Conservation (phyloP, 2,329 filamentous ascomycete genomes). For the Diaporthe sp. region DNA sequence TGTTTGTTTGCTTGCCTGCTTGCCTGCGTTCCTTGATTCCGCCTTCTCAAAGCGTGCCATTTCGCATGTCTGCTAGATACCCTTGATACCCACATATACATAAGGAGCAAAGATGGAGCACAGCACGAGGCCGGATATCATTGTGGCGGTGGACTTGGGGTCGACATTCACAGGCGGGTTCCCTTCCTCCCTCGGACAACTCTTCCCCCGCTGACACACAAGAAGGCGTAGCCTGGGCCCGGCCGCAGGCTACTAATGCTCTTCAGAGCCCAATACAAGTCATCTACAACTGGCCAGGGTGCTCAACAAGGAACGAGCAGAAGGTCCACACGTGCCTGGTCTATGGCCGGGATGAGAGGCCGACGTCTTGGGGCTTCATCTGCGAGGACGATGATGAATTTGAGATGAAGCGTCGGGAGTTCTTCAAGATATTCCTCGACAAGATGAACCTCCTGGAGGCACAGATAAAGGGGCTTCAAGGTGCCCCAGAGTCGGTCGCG, state of each 20-base stretch:
- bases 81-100: constrained; percentile 15
- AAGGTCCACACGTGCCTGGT: constrained; percentile 68
- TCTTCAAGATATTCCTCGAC: constrained; percentile 71
- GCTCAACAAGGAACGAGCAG: constrained; percentile 65
- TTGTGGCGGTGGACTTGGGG: constrained; percentile 60
- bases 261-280: constrained; percentile 58
- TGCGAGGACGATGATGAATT: constrained; percentile 62
- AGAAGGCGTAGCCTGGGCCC: constrained; percentile 54
- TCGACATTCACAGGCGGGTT: constrained; percentile 61
- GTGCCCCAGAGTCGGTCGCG: constrained; percentile 55
- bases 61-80: constrained; percentile 15
- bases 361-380: constrained; percentile 68
- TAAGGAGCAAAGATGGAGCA: constrained; percentile 19
- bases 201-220: constrained; percentile 6
- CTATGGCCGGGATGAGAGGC: constrained; percentile 56
- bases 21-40: neutral
- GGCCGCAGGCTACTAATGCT: constrained; percentile 49
- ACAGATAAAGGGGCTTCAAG: constrained; percentile 59
- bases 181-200: neutral
- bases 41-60: neutral
- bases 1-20: constrained; percentile 6
- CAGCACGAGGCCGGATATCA: constrained; percentile 51
- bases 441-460: constrained; percentile 58
- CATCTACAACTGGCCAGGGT: constrained; percentile 68
- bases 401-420: constrained; percentile 58